Evolutionary conservation across 202 grass and related monocot genomes (phyloP).

Genomic region (Panicum virgatum): DNA sequence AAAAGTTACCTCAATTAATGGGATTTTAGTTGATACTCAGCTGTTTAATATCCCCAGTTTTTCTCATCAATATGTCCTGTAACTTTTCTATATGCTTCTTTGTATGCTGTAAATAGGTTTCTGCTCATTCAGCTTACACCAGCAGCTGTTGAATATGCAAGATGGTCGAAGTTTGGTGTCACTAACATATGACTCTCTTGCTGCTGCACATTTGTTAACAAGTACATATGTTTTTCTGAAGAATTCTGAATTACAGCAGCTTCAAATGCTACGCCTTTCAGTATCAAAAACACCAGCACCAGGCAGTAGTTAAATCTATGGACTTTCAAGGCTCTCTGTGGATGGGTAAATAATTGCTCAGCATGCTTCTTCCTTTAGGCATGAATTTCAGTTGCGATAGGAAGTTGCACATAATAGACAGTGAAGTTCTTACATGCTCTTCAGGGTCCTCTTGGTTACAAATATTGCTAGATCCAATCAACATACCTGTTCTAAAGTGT

Average conservation of each 20-base stretch:
- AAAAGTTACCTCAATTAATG: no score
- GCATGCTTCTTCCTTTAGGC: slow-evolving; percentile 63
- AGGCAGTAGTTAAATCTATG: slow-evolving; percentile 53
- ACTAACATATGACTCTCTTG: slow-evolving; percentile 77
- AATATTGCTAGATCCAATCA: no score
- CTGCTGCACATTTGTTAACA: no score
- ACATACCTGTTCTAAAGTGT: no score
- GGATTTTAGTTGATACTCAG: no score
- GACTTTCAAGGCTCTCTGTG: slow-evolving; percentile 49
- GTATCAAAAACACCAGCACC: slow-evolving; percentile 24
- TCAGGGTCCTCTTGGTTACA: no score
- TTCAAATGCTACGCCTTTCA: slow-evolving; percentile 67
- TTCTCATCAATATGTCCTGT: no score
- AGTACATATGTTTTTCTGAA: slow-evolving; percentile 50
- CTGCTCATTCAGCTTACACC: slow-evolving; percentile 57
- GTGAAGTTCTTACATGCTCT: no score
- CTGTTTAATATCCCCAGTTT: no score
- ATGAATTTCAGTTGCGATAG: slow-evolving; percentile 52
- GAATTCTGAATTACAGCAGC: slow-evolving; percentile 73
- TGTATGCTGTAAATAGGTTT: no score
- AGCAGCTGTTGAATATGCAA: slow-evolving; percentile 79
- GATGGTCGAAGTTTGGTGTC: slow-evolving; percentile 83
- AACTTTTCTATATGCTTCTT: no score
- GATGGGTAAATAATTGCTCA: slow-evolving; percentile 79
- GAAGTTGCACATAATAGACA: no score